Percentiles rank a stretch among this genome's conserved stretches.
These are phyloP conservation scores for Zoysia pacifica DNA, from an alignment of 176 grass and related monocot species.

Conservation along the genomic window DNA sequence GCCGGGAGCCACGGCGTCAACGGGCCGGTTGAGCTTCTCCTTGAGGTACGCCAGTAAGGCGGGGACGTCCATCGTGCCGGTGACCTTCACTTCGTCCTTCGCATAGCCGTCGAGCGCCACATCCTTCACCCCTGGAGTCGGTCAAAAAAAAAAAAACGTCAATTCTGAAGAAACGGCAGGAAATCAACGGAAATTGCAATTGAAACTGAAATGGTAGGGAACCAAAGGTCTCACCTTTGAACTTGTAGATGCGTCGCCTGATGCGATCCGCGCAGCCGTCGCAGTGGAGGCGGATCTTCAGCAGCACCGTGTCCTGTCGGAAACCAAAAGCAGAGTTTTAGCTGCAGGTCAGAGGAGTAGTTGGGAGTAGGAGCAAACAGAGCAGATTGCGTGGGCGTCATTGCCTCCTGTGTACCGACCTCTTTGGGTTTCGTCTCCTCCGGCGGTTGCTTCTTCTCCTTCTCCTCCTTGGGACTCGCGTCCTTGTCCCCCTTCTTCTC, in stretches of 20 bases:
- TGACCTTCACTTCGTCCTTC: conserved; percentile 77
- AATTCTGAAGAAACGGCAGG: not conserved
- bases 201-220: not conserved
- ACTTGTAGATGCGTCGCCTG: conserved; percentile 61
- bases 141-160: not conserved
- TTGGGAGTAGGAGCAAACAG: conserved; percentile 21
- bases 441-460: conserved; percentile 48
- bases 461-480: conserved; percentile 41
- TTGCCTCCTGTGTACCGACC: conserved; percentile 45
- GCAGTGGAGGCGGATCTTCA: conserved; percentile 90
- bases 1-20: too few relatives aligned
- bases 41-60: conserved; percentile 55
- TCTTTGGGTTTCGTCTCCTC: conserved; percentile 59
- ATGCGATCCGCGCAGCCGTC: conserved; percentile 84
- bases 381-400: conserved; percentile 15
- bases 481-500: conserved; percentile 46
- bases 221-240: conserved; percentile 58
- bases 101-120: conserved; percentile 54
- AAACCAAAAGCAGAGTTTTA: conserved; percentile 27
- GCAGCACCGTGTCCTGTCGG: conserved; percentile 55
- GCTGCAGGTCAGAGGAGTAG: conserved; percentile 37
- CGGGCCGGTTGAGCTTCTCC: conserved; percentile 73
- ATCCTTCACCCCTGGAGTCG: conserved; percentile 67
- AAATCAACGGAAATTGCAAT: not conserved
- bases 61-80: conserved; percentile 68